Conservation (phyloP, 305 asterid species). For the Fraxinus dipetala region DNA sequence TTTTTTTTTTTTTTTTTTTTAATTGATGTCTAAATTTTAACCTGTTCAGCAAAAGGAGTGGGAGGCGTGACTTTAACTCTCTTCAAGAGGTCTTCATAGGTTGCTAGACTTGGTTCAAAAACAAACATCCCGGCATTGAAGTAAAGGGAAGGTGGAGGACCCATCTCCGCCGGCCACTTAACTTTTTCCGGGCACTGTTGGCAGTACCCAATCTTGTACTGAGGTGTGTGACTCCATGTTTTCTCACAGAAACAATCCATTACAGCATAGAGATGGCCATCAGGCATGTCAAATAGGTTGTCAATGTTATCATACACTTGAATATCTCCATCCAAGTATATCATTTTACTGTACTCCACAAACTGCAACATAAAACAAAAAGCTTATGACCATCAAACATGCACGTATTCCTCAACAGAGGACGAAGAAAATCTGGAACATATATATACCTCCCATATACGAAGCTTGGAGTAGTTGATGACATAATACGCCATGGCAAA, state of each 20-base stretch:
- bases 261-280: conserved; percentile 39
- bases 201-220: conserved; percentile 43
- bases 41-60: conserved; percentile 52
- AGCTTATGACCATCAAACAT: neutral
- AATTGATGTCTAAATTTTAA: neutral
- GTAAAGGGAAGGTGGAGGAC: conserved; percentile 39
- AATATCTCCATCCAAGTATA: conserved; percentile 48
- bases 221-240: conserved; percentile 46
- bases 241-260: conserved; percentile 57
- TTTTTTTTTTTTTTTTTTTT: too few relatives aligned
- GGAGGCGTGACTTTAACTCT: conserved; percentile 32
- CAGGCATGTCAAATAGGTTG: conserved; percentile 35
- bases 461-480: conserved; percentile 42
- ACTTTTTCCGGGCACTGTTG: conserved; percentile 53
- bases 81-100: conserved; percentile 28
- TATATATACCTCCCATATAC: conserved; percentile 37
- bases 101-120: conserved; percentile 35
- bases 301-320: conserved; percentile 46
- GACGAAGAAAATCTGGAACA: too few relatives aligned
- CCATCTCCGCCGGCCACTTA: conserved; percentile 40
- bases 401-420: neutral
- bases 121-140: conserved; percentile 59
- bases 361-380: conserved; percentile 2
- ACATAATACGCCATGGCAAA: conserved; percentile 49
- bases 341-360: conserved; percentile 38